Evolutionary conservation across 805 yeast species (phyloP), one percentile per base, ranked within the genome.

Genomic region (Candida peoriensis): DNA sequence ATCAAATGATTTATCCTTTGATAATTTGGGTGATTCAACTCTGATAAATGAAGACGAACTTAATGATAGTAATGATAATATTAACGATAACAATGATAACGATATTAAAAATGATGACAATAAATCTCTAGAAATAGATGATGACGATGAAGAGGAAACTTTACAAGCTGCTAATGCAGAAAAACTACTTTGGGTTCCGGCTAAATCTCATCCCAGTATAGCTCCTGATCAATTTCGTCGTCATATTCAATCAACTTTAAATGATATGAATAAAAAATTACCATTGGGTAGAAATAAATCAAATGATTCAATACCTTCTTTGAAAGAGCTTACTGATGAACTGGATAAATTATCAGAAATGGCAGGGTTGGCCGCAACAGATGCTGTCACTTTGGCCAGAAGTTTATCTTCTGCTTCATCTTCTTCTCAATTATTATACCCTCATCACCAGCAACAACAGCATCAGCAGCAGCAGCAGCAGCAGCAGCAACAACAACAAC

Each of bases 181-280:
- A 32, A 63, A 74, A 38, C 60, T 84, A 21, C 63, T 90, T 35
- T 90, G 98, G 98, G 97, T 93, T 1, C 97, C 97, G 0, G 98
- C 97, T 2, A 78, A 76, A 43, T 69, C 87, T 24, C 98, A 93
- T 56, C 97, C 97, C 2, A 90, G 84, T 49, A 73, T 90, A n/a
- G 89, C 94, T 18, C 97, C 97, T 2, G 94, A 85, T 50, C 86
- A 84, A 48, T 82, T 78, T 61, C 66, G 78, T 44, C 72, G 70
- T 44, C 82, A 81, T 52, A 78, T 83, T 29, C 79, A 79, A 34
- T 58, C 54, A 43, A 63, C 57, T 28, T 49, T 57, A 6, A 47
- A 47, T 29, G 58, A 51, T 18, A 46, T 50, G 44, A 47, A 42
- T 16, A 39, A 47, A 33, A 44, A 41, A 25, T 33, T 30, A 14